These are phyloP conservation scores for Phytomonas francai DNA, from an alignment of 208 protist species.

Conservation along the genomic window DNA sequence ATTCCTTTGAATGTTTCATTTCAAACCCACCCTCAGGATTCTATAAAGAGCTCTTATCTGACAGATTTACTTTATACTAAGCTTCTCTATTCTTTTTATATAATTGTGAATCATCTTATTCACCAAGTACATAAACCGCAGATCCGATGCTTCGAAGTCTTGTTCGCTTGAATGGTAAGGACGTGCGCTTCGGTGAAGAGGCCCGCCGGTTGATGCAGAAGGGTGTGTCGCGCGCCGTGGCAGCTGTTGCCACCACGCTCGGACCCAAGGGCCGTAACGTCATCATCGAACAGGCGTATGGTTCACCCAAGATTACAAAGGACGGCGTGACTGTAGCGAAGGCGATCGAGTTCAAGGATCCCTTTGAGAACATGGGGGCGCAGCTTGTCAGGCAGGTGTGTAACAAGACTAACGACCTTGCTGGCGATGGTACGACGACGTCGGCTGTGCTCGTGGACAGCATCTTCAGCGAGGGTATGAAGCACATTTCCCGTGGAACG, in stretches of 20 bases:
- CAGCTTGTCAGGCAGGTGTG: constrained; percentile 95
- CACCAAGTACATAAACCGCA: no score
- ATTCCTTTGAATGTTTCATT: no score
- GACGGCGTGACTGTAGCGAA: constrained; percentile 99
- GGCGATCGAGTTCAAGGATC: constrained; percentile 97
- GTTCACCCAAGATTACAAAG: constrained; percentile 99
- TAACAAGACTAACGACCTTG: constrained; percentile 97
- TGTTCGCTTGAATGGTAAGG: constrained; percentile 77
- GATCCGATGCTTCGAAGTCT: constrained; percentile 41
- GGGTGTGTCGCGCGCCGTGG: constrained; percentile 94
- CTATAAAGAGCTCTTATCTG: background rate
- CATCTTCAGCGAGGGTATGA: constrained; percentile 97
- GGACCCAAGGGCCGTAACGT: constrained; percentile 99
- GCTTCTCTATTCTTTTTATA: constrained; percentile 7
- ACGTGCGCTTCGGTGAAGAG: constrained; percentile 93
- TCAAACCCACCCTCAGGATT: no score
- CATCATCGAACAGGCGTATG: constrained; percentile 97
- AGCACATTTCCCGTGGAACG: constrained; percentile 96
- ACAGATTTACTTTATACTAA: background rate
- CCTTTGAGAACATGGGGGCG: constrained; percentile 98
- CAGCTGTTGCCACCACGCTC: constrained; percentile 95
- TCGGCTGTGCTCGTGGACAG: constrained; percentile 97
- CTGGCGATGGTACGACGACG: constrained; percentile 99
- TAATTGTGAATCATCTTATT: background rate
- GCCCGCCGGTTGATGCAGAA: constrained; percentile 90